phyloP scores from a whole-genome alignment of 1,139 yeast species.

The Candida labiduridarum region DNA sequence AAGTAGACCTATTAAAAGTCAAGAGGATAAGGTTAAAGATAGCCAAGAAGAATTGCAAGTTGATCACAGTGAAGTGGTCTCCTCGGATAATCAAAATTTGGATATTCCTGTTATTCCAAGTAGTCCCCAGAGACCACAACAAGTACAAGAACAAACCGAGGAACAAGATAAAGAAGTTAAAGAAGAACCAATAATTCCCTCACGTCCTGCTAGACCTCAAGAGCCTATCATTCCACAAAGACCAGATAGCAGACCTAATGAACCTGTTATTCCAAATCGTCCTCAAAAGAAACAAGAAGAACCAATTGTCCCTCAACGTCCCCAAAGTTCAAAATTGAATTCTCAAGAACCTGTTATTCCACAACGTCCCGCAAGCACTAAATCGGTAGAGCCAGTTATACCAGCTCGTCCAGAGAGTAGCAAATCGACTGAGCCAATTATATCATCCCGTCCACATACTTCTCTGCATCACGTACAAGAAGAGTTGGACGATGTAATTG shows the following conservation, averaged over 20 bases:
- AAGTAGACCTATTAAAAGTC: neutral
- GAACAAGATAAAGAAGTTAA: neutral
- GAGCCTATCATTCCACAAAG: neutral
- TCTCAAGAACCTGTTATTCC: slow-evolving; percentile 15
- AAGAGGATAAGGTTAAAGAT: neutral
- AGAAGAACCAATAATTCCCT: slow-evolving; percentile 1
- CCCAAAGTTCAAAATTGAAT: neutral
- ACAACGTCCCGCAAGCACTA: slow-evolving; percentile 13
- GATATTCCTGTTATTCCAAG: slow-evolving; percentile 3
- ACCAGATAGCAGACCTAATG: neutral
- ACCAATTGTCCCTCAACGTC: neutral
- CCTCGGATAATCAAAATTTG: slow-evolving; percentile 1
- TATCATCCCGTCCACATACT: neutral
- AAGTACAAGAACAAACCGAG: neutral
- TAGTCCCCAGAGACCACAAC: neutral
- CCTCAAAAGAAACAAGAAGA: slow-evolving; percentile 7
- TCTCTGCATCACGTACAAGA: neutral
- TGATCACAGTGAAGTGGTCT: neutral
- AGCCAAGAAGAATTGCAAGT: neutral
- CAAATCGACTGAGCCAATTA: neutral
- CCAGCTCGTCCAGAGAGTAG: neutral
- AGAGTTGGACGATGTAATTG: slow-evolving; percentile 1
- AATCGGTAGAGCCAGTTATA: neutral
- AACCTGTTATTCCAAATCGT: slow-evolving; percentile 17
- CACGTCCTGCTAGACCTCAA: neutral